A percentile compares a stretch with the other conserved stretches of the same genome.
Evolutionary conservation across 2,329 filamentous ascomycete species (phyloP).

Genomic region (Epichloe gansuensis): DNA sequence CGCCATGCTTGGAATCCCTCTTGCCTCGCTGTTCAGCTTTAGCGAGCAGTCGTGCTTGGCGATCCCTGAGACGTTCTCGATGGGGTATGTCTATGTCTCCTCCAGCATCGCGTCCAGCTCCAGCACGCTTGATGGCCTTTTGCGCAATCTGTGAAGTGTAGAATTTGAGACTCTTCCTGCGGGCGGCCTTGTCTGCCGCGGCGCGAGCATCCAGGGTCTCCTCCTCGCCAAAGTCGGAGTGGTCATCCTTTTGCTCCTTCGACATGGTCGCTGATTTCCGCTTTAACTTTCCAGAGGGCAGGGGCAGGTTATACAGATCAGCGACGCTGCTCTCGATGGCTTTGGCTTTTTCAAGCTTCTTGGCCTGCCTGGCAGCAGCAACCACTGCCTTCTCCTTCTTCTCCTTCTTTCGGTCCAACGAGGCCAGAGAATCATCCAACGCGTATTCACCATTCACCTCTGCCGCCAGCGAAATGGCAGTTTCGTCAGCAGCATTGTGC

Average conservation of each 20-base stretch:
- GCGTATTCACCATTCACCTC: conserved; percentile 13
- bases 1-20: conserved; percentile 46
- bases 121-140: conserved; percentile 75
- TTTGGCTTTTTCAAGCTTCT: conserved; percentile 36
- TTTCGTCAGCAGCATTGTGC: conserved; percentile 22
- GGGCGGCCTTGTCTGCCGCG: conserved; percentile 73
- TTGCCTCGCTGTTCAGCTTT: conserved; percentile 76
- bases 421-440: conserved; percentile 8
- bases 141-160: conserved; percentile 97
- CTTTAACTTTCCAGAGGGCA: conserved; percentile 34
- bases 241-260: conserved; percentile 38
- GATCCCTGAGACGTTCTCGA: conserved; percentile 75
- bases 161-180: conserved; percentile 88
- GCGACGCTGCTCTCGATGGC: conserved; percentile 58
- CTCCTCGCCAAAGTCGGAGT: conserved; percentile 92
- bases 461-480: conserved; percentile 11
- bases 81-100: conserved; percentile 78
- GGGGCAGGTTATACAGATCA: conserved; percentile 51
- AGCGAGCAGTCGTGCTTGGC: conserved; percentile 74
- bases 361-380: conserved; percentile 25
- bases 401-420: conserved; percentile 15
- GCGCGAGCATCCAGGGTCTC: conserved; percentile 63
- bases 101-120: conserved; percentile 58
- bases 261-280: conserved; percentile 19
- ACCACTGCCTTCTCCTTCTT: conserved; percentile 23